phyloP scores from a whole-genome alignment of 768 basidiomycete species.

The Cubamyces sp. region DNA sequence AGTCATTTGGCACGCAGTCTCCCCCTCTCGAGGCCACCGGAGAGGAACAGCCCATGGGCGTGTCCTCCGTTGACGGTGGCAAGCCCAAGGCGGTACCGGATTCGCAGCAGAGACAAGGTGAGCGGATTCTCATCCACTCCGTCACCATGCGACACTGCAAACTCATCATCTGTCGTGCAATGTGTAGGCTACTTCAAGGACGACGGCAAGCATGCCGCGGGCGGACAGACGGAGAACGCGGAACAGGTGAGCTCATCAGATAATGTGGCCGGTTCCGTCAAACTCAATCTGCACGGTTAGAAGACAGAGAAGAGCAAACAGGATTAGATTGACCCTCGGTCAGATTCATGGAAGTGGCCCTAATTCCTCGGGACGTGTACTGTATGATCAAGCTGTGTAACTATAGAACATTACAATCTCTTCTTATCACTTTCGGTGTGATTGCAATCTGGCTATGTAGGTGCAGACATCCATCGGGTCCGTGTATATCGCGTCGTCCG shows the following conservation, averaged over 20 bases:
- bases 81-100: conserved; percentile 43
- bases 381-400: too few relatives aligned
- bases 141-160: neutral
- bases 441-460: too few relatives aligned
- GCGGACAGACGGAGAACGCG: neutral
- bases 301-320: conserved; percentile 17
- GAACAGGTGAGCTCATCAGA: neutral
- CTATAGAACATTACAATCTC: too few relatives aligned
- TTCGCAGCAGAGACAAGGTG: conserved; percentile 50
- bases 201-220: conserved; percentile 10
- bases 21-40: conserved; percentile 56
- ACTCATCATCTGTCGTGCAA: neutral
- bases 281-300: neutral
- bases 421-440: too few relatives aligned
- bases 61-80: conserved; percentile 43
- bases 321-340: neutral
- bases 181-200: conserved; percentile 19
- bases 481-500: too few relatives aligned
- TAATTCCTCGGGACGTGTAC: too few relatives aligned
- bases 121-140: conserved; percentile 1
- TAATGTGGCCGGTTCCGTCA: neutral
- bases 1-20: conserved; percentile 52
- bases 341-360: too few relatives aligned
- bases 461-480: too few relatives aligned
- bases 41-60: conserved; percentile 52